Evolutionary conservation across 352 stramenopile species (phyloP).

Genomic region (Phytophthora vignae): DNA sequence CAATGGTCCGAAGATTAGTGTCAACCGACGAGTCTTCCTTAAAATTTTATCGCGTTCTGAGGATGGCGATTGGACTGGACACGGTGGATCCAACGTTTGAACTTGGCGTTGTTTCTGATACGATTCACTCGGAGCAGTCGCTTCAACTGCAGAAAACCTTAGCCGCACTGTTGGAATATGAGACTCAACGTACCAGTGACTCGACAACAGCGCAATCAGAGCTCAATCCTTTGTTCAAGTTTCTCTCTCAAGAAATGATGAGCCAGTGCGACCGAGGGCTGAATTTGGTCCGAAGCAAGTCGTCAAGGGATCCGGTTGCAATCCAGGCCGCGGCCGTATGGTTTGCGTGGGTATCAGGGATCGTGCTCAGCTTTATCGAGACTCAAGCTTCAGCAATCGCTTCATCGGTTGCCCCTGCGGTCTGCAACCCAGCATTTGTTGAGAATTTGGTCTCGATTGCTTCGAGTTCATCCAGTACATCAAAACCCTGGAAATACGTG

Average conservation of each 20-base stretch:
- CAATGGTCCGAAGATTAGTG: slow-evolving; percentile 31
- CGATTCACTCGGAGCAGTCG: slow-evolving; percentile 8
- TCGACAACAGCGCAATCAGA: neutral
- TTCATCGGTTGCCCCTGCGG: neutral
- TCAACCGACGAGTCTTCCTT: slow-evolving; percentile 13
- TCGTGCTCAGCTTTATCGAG: slow-evolving; percentile 32
- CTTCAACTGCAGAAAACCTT: slow-evolving; percentile 28
- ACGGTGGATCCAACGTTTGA: slow-evolving; percentile 30
- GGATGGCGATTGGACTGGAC: slow-evolving; percentile 35
- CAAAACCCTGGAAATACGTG: slow-evolving; percentile 40
- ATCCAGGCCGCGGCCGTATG: slow-evolving; percentile 26
- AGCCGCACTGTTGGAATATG: slow-evolving; percentile 15
- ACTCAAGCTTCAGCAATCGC: neutral
- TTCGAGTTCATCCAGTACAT: slow-evolving; percentile 3
- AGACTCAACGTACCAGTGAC: slow-evolving; percentile 7
- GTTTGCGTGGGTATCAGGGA: slow-evolving; percentile 41
- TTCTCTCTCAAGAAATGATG: slow-evolving; percentile 39
- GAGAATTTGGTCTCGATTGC: slow-evolving; percentile 38
- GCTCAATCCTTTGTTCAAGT: slow-evolving; percentile 29
- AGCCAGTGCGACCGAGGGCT: slow-evolving; percentile 19
- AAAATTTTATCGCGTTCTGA: slow-evolving; percentile 37
- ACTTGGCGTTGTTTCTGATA: neutral
- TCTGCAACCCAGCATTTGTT: slow-evolving; percentile 40
- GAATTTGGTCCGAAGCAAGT: slow-evolving; percentile 5
- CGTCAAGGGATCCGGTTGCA: slow-evolving; percentile 1